Percentiles rank a stretch among this genome's conserved stretches.
Conservation (phyloP, 257 asterid genomes). For the Solanum tarijense region DNA sequence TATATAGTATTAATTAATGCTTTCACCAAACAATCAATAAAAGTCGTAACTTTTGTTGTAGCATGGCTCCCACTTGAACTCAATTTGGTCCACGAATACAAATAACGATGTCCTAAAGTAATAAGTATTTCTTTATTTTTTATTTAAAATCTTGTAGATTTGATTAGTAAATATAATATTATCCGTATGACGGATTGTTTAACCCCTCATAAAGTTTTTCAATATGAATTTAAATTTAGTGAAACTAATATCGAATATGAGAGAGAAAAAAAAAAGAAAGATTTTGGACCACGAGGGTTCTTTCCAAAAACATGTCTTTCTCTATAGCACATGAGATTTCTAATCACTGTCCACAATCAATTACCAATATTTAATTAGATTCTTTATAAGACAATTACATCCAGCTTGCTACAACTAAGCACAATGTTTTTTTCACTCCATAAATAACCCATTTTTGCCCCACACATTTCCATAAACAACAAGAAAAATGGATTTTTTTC, state of each 20-base stretch:
- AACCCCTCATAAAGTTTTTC: background rate
- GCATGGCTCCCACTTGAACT: conserved; percentile 14
- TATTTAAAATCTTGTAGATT: rapidly evolving
- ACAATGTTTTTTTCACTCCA: background rate
- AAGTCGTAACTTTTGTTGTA: conserved; percentile 1
- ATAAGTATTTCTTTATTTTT: background rate
- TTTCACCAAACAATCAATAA: background rate
- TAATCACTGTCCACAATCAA: conserved; percentile 16
- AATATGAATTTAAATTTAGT: background rate
- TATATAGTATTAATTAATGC: background rate
- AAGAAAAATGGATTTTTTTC: conserved; percentile 18
- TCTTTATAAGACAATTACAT: conserved; percentile 13
- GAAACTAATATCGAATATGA: rapidly evolving
- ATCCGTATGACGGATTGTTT: background rate
- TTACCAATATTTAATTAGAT: background rate
- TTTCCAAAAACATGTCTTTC: conserved; percentile 33
- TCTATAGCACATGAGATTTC: conserved; percentile 35
- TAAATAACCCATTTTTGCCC: conserved; percentile 16
- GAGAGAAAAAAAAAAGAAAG: too few species aligned
- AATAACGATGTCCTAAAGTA: background rate
- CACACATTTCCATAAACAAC: background rate
- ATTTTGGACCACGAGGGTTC: conserved; percentile 7
- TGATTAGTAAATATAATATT: rapidly evolving
- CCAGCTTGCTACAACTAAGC: conserved; percentile 90
- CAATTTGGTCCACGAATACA: background rate